Evolutionary conservation across 805 yeast species (phyloP).

Genomic region (Starmera dryadoides): DNA sequence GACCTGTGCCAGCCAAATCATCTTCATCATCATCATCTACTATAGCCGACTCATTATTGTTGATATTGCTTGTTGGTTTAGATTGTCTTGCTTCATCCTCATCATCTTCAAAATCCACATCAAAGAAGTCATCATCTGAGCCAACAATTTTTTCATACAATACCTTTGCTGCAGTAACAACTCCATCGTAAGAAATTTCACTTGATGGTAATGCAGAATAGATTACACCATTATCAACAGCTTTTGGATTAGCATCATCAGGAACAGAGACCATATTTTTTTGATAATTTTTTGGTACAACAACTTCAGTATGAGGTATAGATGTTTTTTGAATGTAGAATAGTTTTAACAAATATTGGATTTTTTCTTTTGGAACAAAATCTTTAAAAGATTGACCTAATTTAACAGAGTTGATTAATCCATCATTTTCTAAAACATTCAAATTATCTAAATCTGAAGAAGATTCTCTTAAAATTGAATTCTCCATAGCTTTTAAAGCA

Average conservation of each 20-base stretch:
- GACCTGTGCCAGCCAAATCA: constrained; percentile 18
- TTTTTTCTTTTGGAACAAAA: constrained; percentile 73
- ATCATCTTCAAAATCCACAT: constrained; percentile 86
- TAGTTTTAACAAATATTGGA: constrained; percentile 54
- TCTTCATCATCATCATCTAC: constrained; percentile 23
- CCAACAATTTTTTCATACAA: constrained; percentile 80
- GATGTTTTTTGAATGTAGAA: constrained; percentile 54
- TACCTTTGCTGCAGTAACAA: constrained; percentile 71
- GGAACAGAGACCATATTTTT: no score
- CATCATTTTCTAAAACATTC: constrained; percentile 42
- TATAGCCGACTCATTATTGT: constrained; percentile 17
- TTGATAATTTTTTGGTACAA: constrained; percentile 31
- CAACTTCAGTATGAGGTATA: constrained; percentile 49
- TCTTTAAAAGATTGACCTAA: constrained; percentile 80
- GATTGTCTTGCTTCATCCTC: constrained; percentile 60
- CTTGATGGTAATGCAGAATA: constrained; percentile 67
- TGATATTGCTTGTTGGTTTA: no score
- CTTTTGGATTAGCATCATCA: constrained; percentile 20
- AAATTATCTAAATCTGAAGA: constrained; percentile 45
- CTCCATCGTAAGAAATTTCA: constrained; percentile 89
- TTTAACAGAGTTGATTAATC: constrained; percentile 72
- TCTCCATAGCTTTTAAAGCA: constrained; percentile 76
- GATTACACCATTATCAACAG: constrained; percentile 35
- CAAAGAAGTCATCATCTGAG: constrained; percentile 91
- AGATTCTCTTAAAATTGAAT: constrained; percentile 73